These are phyloP conservation scores for Gracilaria gracilis DNA, from an alignment of 23 red algal genomes.

Conservation along the genomic window DNA sequence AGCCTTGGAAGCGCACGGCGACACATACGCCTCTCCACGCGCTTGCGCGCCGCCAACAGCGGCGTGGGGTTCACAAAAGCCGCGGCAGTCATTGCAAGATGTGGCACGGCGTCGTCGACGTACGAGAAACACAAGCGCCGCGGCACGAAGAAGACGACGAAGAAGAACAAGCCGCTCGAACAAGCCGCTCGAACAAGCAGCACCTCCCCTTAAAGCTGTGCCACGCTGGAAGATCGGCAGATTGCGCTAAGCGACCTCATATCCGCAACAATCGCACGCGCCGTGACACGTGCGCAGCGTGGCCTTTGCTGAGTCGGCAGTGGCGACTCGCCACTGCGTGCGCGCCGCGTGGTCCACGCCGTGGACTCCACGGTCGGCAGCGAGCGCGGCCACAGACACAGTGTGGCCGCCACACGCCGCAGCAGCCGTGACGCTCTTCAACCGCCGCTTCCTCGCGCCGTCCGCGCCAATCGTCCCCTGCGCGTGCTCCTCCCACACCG, in stretches of 20 bases:
- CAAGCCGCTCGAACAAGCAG: no score
- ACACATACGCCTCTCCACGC: not conserved
- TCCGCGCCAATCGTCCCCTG: not conserved
- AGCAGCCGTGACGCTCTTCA: not conserved
- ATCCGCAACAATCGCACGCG: not conserved
- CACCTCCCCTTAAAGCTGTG: not conserved
- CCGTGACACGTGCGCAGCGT: not conserved
- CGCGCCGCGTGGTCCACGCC: no score
- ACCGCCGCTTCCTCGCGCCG: not conserved
- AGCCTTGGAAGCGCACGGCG: not conserved
- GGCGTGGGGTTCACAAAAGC: not conserved
- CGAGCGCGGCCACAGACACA: no score
- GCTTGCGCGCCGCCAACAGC: not conserved
- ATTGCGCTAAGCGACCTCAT: no score
- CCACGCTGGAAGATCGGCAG: conserved; percentile 12
- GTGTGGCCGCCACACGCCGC: not conserved
- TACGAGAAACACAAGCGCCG: no score
- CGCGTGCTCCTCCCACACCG: not conserved
- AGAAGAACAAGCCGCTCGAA: no score
- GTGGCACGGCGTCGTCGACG: no score
- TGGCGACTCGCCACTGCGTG: not conserved
- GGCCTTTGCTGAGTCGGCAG: no score
- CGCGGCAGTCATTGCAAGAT: not conserved
- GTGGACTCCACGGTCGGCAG: no score
- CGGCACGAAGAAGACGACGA: no score